Base-by-base conservation (phyloP, 129 eudicot species). In the Flaveria robusta region DNA sequence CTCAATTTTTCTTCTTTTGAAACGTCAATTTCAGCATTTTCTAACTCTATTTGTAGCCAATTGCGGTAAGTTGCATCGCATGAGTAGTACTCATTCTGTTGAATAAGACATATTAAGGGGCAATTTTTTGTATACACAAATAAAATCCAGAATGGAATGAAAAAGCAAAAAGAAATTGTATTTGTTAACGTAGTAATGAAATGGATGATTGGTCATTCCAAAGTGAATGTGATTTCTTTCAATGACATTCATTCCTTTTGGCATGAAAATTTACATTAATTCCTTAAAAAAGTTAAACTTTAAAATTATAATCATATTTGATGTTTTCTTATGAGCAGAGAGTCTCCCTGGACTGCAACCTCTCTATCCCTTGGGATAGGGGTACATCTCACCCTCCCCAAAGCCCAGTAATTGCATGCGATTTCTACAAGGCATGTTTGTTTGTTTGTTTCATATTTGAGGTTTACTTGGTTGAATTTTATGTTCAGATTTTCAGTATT, bases 41-140 rank as follows among this genome's bases (percentile, higher is more conserved):
- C 96, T 37, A 91, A 76, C 79, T 89, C 92, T 70, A 88, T 66
- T 79, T 91, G 88, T 54, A 94, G 88, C 99, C 97, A 91, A 59
- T 91, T 91, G 71, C 99, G 96, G 77, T 94, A 94, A 13, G 85
- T 91, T 76, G 97, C 99, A 86, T 94, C 99, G 64, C 96, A 94
- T n/a, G 99, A 91, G 86, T 87, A 94, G 85, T 88, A 94, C 77
- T 91, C 97, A 27, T 91, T 88, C 99, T 94, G 77, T 34, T 80
- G 43, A 79, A 84, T 12, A 60, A 67, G 5, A 43, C 19, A 72
- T 18, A 12, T 42, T 27, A 66, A 24, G 12, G 22, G 9, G 23
- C 22, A 31, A 20, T 14, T 19, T 29, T 14, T 63, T 8, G 22
- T 29, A 14, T 29, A 12, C 68, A 63, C 22, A 5, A 24, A 60